phyloP scores from a whole-genome alignment of 164 flowering plant genomes.

The Brasenia schreberi region DNA sequence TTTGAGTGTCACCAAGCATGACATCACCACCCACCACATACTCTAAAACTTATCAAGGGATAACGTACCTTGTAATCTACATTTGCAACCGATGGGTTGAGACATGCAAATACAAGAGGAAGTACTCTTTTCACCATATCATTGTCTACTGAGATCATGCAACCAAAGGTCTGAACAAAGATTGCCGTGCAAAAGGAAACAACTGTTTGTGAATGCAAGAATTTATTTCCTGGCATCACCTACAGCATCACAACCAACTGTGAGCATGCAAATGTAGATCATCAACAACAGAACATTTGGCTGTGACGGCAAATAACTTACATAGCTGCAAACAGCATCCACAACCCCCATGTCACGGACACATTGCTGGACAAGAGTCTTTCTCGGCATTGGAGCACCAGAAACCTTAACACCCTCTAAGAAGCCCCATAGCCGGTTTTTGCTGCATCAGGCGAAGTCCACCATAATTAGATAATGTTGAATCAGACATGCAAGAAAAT shows the following conservation, averaged over 20 bases:
- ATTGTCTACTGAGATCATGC: slow-evolving; percentile 30
- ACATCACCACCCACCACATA: too few relatives aligned
- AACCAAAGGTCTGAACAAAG: slow-evolving; percentile 57
- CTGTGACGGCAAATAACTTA: slow-evolving; percentile 21
- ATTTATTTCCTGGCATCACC: slow-evolving; percentile 60
- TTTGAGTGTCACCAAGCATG: too few relatives aligned
- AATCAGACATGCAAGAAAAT: not conserved
- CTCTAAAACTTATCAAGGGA: not conserved
- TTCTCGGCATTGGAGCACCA: slow-evolving; percentile 91
- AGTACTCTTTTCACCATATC: slow-evolving; percentile 46
- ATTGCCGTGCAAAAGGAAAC: slow-evolving; percentile 69
- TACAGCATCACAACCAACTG: slow-evolving; percentile 10
- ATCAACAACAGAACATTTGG: not conserved
- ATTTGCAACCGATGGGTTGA: slow-evolving; percentile 29
- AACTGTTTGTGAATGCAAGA: slow-evolving; percentile 37
- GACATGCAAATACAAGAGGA: slow-evolving; percentile 54
- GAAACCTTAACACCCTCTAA: slow-evolving; percentile 73
- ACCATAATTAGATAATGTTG: not conserved
- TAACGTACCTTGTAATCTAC: slow-evolving; percentile 53
- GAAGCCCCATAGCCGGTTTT: slow-evolving; percentile 74
- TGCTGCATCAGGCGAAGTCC: slow-evolving; percentile 10
- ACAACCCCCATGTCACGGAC: slow-evolving; percentile 61
- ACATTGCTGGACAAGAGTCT: slow-evolving; percentile 81
- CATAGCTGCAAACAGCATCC: slow-evolving; percentile 64
- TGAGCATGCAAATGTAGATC: not conserved